phyloP scores from a whole-genome alignment of 2,329 filamentous ascomycete species.

The Calonectria pseudoturangicola region DNA sequence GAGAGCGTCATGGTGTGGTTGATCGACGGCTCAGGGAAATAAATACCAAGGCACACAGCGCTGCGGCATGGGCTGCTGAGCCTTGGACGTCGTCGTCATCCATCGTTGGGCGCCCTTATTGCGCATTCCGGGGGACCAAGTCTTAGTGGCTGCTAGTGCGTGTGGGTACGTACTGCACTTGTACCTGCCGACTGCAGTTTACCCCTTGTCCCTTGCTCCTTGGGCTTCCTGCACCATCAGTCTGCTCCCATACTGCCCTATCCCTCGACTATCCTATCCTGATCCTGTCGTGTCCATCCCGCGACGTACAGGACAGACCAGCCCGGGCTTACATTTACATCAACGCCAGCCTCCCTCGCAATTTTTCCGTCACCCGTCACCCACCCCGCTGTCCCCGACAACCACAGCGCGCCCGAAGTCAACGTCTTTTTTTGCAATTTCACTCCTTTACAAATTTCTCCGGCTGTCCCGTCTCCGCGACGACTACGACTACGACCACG shows the following conservation, averaged over 20 bases:
- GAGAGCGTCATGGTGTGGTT: constrained; percentile 20
- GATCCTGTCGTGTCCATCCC: constrained; percentile 15
- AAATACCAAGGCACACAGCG: constrained; percentile 1
- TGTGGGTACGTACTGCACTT: constrained; percentile 20
- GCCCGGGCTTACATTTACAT: constrained; percentile 44
- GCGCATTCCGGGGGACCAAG: constrained; percentile 21
- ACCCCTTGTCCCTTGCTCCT: constrained; percentile 38
- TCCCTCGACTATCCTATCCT: constrained; percentile 13
- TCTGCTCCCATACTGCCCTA: constrained; percentile 2
- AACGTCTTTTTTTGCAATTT: background rate
- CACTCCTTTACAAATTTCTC: constrained; percentile 2
- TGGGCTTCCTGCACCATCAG: constrained; percentile 1
- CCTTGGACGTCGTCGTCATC: constrained; percentile 25
- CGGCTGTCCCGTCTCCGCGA: constrained; percentile 4
- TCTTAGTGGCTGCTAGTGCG: constrained; percentile 18
- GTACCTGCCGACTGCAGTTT: constrained; percentile 33
- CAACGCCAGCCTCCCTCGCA: constrained; percentile 48
- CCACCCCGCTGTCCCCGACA: constrained; percentile 4
- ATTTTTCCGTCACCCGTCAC: constrained; percentile 26
- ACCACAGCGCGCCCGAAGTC: constrained; percentile 1
- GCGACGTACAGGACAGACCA: constrained; percentile 20
- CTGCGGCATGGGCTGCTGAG: constrained; percentile 5
- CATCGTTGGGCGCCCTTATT: constrained; percentile 24
- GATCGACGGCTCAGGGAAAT: constrained; percentile 5
- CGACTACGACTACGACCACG: constrained; percentile 6